phyloP scores from a whole-genome alignment of 1,284 basidiomycete genomes.

The Moniliella sp. region DNA sequence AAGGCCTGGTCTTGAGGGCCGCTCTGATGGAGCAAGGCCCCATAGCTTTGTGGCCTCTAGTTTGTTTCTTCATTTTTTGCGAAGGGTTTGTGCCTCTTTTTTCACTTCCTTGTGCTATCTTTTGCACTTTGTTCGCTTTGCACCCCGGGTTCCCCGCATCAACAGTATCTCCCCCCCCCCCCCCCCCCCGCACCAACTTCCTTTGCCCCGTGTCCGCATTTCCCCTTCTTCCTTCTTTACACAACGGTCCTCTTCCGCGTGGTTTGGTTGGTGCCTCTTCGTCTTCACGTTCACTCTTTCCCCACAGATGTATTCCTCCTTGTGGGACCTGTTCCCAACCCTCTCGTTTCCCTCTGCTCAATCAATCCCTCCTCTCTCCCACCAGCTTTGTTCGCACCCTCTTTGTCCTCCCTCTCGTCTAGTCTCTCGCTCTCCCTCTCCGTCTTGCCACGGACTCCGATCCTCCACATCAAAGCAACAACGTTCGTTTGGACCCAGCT shows the following conservation, averaged over 20 bases:
- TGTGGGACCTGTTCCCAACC: no score
- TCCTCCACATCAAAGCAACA: no score
- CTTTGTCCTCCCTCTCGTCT: neutral
- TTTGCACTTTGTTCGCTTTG: no score
- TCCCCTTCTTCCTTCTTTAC: neutral
- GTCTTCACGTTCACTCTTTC: no score
- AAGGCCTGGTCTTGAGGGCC: no score
- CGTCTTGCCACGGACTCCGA: neutral
- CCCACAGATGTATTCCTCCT: no score
- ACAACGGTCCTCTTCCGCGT: neutral
- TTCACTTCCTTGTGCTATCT: no score
- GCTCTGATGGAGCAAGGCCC: no score
- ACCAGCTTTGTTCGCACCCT: neutral
- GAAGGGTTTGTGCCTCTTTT: neutral
- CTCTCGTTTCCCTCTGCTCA: no score
- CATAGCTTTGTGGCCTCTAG: neutral
- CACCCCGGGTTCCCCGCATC: neutral
- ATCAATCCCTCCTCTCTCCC: neutral
- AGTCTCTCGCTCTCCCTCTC: neutral
- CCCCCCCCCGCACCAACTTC: neutral
- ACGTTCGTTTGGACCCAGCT: no score
- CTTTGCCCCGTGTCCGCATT: neutral
- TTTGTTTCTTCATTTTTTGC: neutral
- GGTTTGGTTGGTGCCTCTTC: neutral
- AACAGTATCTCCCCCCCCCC: neutral